Base-by-base conservation (phyloP, 495 filamentous ascomycete genomes). In the Neurospora tetrasperma region DNA sequence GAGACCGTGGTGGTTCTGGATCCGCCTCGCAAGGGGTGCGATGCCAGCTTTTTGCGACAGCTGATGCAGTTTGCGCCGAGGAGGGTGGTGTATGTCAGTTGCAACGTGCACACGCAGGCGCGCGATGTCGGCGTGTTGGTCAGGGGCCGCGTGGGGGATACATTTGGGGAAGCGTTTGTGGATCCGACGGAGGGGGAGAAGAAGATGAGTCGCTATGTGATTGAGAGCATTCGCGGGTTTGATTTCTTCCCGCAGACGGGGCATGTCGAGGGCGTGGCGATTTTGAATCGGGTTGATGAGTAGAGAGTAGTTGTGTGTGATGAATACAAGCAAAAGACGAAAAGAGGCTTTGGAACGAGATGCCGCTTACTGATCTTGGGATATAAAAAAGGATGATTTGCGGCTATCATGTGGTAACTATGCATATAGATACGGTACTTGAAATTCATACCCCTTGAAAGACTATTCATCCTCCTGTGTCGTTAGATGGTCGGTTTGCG, bases 181-280 rank as follows among this genome's bases (percentile, higher is more conserved):
- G 62, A 80, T 70, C 78, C 83, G 41, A 69, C 38, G 14, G 79
- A 74, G 42, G 72, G 72, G 40, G 80, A 85, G 68, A 79, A 81
- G 62, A 84, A 83, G 76, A 81, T 85, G 69, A 84, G 86, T 39
- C 83, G 86, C 68, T 99, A 97, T 82, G 88, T 90, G 80, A 93
- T 99, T 77, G 96, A 99, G 85, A 96, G 93, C 78, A 83, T 99
- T 42, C 86, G 90, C 68, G 96, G 94, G 5, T 98, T 98, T 79
- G 96, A 99, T 78, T 99, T 99, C 84, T 99, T 99, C 82, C 96
- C 96, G 66, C 96, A 98, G 86, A 98, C 96, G 35, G 90, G 93
- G 7, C 96, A 99, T 86, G 96, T 98, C 0, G 96, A 99, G 81
- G 92, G 96, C 54, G 94, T 98, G 71, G 96, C 92, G 42, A 89